phyloP scores from a whole-genome alignment of 1,284 basidiomycete species.

The Hypsizygus ulmarius region DNA sequence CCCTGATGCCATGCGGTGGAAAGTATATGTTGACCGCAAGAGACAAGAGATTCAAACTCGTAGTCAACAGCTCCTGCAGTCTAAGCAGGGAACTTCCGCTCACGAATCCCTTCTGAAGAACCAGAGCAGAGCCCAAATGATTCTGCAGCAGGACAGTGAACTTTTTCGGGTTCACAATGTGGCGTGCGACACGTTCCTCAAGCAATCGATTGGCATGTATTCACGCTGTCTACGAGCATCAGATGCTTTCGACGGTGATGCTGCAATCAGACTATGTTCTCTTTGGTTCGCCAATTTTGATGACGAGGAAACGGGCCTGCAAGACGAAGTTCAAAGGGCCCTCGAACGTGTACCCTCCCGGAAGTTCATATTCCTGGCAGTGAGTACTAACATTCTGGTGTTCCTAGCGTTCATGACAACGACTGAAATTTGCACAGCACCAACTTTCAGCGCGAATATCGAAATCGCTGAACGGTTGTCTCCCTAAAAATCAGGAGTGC shows the following conservation, averaged over 20 bases:
- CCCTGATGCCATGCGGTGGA: conserved; percentile 70
- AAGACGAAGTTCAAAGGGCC: conserved; percentile 47
- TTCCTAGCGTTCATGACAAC: neutral
- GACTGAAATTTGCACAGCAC: conserved; percentile 41
- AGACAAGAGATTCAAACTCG: conserved; percentile 58
- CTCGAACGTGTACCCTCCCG: conserved; percentile 75
- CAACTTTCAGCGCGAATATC: conserved; percentile 89
- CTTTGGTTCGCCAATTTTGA: conserved; percentile 90
- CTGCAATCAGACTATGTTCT: conserved; percentile 80
- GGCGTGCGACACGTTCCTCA: conserved; percentile 66
- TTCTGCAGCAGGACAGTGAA: conserved; percentile 57
- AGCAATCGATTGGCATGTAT: conserved; percentile 81
- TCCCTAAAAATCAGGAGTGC: conserved; percentile 54
- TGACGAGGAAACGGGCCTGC: conserved; percentile 53
- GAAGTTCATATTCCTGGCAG: conserved; percentile 85
- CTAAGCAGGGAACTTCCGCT: conserved; percentile 26
- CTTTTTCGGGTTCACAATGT: conserved; percentile 58
- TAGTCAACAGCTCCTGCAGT: conserved; percentile 38
- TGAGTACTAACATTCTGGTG: conserved; percentile 42
- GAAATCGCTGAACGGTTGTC: conserved; percentile 28
- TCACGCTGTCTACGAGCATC: conserved; percentile 68
- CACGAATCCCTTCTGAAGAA: conserved; percentile 24
- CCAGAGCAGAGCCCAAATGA: conserved; percentile 34
- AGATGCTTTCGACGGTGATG: conserved; percentile 75
- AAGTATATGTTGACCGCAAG: conserved; percentile 74